These are phyloP conservation scores for Trichosporon sp. DNA, from an alignment of 1,284 basidiomycete species.

Conservation along the genomic window DNA sequence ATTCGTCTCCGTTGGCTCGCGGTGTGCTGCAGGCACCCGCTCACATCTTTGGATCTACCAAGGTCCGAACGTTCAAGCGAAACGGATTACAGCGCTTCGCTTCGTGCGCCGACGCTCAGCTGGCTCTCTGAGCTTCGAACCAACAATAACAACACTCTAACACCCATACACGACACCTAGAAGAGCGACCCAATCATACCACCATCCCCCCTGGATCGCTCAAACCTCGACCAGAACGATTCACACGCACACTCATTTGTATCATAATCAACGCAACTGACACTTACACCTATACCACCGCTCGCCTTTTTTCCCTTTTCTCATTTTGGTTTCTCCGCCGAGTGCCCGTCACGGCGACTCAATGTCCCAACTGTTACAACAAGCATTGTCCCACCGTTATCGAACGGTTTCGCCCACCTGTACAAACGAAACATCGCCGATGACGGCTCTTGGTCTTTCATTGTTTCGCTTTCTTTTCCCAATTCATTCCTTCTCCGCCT, in stretches of 20 bases:
- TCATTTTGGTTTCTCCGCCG: not conserved
- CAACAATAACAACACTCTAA: not conserved
- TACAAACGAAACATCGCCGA: not conserved
- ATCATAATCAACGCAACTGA: not conserved
- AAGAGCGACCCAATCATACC: not conserved
- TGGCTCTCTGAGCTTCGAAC: not conserved
- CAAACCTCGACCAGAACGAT: not conserved
- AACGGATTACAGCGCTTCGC: constrained; percentile 12
- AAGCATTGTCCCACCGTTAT: not conserved
- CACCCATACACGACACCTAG: not conserved
- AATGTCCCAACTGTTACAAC: not conserved
- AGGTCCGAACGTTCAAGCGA: constrained; percentile 26
- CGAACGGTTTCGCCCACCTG: not conserved
- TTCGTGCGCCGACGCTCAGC: constrained; percentile 14
- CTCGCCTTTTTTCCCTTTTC: not conserved
- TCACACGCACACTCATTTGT: not conserved
- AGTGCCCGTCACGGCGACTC: constrained; percentile 1
- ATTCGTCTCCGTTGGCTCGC: constrained; percentile 25
- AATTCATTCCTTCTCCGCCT: not conserved
- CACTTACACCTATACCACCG: not conserved
- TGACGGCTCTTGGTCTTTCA: not conserved
- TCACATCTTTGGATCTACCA: constrained; percentile 44
- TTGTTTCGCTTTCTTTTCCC: not conserved
- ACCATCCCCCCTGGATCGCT: not conserved
- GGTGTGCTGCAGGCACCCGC: constrained; percentile 28